A percentile compares a stretch with the other conserved stretches of the same genome.
Conservation (phyloP, 2,329 filamentous ascomycete species). For the Pestalotiopsis sp. region DNA sequence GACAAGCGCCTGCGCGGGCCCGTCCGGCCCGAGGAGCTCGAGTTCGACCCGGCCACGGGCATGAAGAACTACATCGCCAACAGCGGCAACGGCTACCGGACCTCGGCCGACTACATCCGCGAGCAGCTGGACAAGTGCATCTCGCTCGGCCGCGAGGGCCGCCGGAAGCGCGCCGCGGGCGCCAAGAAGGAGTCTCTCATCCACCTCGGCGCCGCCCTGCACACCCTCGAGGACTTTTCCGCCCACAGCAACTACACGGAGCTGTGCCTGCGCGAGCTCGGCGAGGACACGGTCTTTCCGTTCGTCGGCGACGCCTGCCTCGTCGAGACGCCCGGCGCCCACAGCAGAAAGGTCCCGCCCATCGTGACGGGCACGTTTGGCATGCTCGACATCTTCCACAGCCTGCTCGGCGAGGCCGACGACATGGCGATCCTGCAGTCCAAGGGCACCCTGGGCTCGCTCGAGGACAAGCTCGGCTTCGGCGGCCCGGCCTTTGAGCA, state of each 20-base stretch:
- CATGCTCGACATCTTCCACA: conserved; percentile 36
- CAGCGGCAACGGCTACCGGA: conserved; percentile 27
- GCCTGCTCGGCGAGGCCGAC: conserved; percentile 32
- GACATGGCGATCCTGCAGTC: conserved; percentile 33
- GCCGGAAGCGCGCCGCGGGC: conserved; percentile 17
- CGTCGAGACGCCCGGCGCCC: conserved; percentile 36
- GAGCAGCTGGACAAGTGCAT: conserved; percentile 28
- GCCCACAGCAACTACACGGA: conserved; percentile 59
- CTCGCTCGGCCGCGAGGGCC: conserved; percentile 25
- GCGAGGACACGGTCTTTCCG: conserved; percentile 52
- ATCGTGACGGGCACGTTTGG: conserved; percentile 58
- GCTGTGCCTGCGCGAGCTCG: conserved; percentile 52
- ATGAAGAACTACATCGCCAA: conserved; percentile 36
- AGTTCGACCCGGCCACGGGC: conserved; percentile 31
- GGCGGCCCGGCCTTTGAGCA: conserved; percentile 32
- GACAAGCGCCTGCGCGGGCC: conserved; percentile 31
- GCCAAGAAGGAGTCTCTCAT: conserved; percentile 27
- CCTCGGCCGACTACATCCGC: conserved; percentile 31
- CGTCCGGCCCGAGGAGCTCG: conserved; percentile 30
- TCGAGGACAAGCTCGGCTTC: conserved; percentile 29
- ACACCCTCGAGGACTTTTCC: conserved; percentile 56
- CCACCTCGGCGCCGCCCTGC: conserved; percentile 50
- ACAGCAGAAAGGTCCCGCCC: conserved; percentile 42
- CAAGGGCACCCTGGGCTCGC: conserved; percentile 29
- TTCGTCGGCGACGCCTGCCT: conserved; percentile 47